Base-by-base conservation (phyloP, 139 green algal species). In the Closterium sp. region DNA sequence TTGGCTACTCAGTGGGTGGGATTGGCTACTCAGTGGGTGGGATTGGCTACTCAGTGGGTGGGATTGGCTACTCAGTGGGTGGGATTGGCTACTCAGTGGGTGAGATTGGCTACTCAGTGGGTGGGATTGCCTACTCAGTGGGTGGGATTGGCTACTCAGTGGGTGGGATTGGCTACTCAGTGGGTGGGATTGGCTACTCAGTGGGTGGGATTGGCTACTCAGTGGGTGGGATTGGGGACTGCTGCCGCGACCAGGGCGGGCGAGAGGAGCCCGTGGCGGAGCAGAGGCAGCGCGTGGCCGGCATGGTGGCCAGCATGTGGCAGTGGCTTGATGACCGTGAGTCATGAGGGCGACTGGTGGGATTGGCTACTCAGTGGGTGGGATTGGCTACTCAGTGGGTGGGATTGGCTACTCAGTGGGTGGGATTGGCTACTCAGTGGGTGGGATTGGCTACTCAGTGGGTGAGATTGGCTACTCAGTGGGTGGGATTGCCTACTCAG, bases 251-350 rank as follows among this genome's bases (percentile, higher is more conserved):
- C 5, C 24, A 92, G 31, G 87, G 87, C 4, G 85, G 87, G 27
- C 87, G 42, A 24, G 31, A 92, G 87, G 32, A 88, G 87, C 62
- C 91, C 4, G 86, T 93, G 19, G 87, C 24, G 0, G n/a, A 31
- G 10, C 86, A 91, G 79, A 84, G 27, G 38, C 22, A 38, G 22
- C 86, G 79, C 17, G 22, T 93, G 87, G 87, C 86, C 1, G n/a
- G 27, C 22, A 84, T 91, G 45, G 31, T 93, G 6, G 85, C 86
- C 28, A 13, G 86, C 31, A 87, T 87, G 79, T 87, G 79, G 79
- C 79, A 87, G n/a, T 29, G n/a, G n/a, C 79, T 87, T 2, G 79
- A 87, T 9, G 79, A 87, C 79, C 79, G 79, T 87, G 79, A 87
- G 79, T 87, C 1, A 4, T 70, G 45, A 4, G 45, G 45, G 45